Evolutionary conservation across 495 filamentous ascomycete genomes (phyloP).

Genomic region (Daldinia concentrica): DNA sequence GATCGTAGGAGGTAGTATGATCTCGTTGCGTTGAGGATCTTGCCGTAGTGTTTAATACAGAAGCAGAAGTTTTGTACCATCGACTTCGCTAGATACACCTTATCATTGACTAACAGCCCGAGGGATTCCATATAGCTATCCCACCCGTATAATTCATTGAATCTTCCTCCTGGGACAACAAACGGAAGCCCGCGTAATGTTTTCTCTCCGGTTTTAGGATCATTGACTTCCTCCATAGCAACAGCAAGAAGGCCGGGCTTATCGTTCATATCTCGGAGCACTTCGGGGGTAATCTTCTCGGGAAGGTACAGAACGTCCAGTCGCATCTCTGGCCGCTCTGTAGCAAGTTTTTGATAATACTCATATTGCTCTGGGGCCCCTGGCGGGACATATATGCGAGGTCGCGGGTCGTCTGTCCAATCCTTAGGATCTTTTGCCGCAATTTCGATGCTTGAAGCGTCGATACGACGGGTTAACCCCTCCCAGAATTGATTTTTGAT

Average conservation of each 20-base stretch:
- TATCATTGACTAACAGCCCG: slow-evolving; percentile 82
- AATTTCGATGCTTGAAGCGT: slow-evolving; percentile 84
- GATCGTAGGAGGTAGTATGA: slow-evolving; percentile 94
- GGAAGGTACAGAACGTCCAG: slow-evolving; percentile 84
- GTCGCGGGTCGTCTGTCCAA: slow-evolving; percentile 85
- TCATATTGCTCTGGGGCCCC: slow-evolving; percentile 86
- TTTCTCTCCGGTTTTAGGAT: slow-evolving; percentile 70
- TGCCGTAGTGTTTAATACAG: slow-evolving; percentile 97
- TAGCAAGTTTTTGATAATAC: slow-evolving; percentile 83
- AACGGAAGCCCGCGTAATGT: slow-evolving; percentile 85
- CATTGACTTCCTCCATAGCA: slow-evolving; percentile 79
- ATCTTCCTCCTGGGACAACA: slow-evolving; percentile 93
- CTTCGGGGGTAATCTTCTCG: slow-evolving; percentile 77
- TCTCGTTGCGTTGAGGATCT: slow-evolving; percentile 95
- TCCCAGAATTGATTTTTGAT: slow-evolving; percentile 92
- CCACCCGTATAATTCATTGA: slow-evolving; percentile 98
- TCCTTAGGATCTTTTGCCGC: slow-evolving; percentile 90
- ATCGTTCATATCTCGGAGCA: slow-evolving; percentile 74
- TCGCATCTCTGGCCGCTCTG: slow-evolving; percentile 78
- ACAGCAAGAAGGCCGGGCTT: slow-evolving; percentile 90
- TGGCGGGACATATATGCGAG: slow-evolving; percentile 90
- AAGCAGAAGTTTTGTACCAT: slow-evolving; percentile 98
- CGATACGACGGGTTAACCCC: slow-evolving; percentile 85
- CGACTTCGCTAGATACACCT: slow-evolving; percentile 82
- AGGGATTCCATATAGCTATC: slow-evolving; percentile 97